Evolutionary conservation across 345 rosid genomes (phyloP), one percentile per base, ranked within the genome.

Genomic region (Geranium brycei): DNA sequence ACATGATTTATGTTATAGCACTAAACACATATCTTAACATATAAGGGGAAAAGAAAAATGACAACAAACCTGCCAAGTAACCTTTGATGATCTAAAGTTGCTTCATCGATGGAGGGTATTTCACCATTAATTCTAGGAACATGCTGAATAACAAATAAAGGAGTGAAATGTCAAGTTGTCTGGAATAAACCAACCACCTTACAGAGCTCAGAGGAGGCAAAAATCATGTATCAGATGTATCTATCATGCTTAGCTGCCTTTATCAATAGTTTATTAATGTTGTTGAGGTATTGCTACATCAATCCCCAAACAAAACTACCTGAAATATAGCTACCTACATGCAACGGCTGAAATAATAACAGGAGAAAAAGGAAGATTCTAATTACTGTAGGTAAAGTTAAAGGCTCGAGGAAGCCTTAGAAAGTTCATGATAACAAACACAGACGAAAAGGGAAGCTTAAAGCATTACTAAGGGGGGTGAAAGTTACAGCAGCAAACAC

Each of bases 121-220:
- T 84, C 85, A 62, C 89, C 83, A 71, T 84, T 85, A 64, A 80
- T 84, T 75, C 64, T 78, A 35, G 87, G 89, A 60, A 82, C 76
- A 59, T 81, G 85, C 85, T 81, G 77, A 65, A 79, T n/a, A 68
- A 64, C 12, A 47, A 51, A 67, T 17, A 53, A 11, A 55, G 38
- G 12, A 14, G 56, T 55, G 41, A 31, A 57, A 15, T 63, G 35
- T 41, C 57, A 60, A 47, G 53, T 47, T 47, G 53, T 47, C 12
- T 47, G 15, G 53, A 47, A 47, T 47, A 8, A 47, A 47, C 53
- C 14, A 11, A 47, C 14, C 15, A 47, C 53, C 53, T 47, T 47
- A 47, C 13, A 13, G 13, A 6, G 53, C 53, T 47, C 11, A 47
- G 12, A 13, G 53, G 53, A 47, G 53, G 15, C 53, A 38, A 38